These are phyloP conservation scores for Eucalyptus marginata DNA, from an alignment of 345 rosid species.

Conservation along the genomic window DNA sequence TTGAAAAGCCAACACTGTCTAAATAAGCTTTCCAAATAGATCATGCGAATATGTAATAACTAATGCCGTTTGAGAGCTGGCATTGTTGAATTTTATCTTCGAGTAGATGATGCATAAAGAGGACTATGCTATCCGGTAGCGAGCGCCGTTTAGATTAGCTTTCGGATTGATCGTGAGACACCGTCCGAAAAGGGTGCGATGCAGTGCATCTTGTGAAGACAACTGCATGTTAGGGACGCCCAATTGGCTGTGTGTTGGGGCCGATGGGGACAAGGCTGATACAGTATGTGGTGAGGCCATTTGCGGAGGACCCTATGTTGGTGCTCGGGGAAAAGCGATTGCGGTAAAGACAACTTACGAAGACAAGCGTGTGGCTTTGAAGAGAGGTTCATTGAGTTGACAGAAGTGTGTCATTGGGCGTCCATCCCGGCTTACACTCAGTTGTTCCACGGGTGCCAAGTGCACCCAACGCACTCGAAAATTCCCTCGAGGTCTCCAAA, in stretches of 20 bases:
- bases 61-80: not conserved
- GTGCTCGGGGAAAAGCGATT: not conserved
- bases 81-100: not conserved
- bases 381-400: not conserved
- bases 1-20: not conserved
- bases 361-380: not conserved
- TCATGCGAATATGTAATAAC: not conserved
- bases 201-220: not conserved
- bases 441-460: not conserved
- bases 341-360: not conserved
- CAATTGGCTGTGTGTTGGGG: not conserved
- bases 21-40: not conserved
- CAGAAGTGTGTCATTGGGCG: not conserved
- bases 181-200: not conserved
- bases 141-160: not conserved
- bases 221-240: not conserved
- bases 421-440: not conserved
- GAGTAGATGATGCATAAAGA: not conserved
- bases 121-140: rapidly evolving
- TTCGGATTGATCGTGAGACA: not conserved
- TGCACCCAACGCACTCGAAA: not conserved
- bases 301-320: not conserved
- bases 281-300: not conserved
- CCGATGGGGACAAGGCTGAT: not conserved
- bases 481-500: not conserved